Evolutionary conservation across 495 filamentous ascomycete genomes (phyloP).

Genomic region (Darksidea phi): DNA sequence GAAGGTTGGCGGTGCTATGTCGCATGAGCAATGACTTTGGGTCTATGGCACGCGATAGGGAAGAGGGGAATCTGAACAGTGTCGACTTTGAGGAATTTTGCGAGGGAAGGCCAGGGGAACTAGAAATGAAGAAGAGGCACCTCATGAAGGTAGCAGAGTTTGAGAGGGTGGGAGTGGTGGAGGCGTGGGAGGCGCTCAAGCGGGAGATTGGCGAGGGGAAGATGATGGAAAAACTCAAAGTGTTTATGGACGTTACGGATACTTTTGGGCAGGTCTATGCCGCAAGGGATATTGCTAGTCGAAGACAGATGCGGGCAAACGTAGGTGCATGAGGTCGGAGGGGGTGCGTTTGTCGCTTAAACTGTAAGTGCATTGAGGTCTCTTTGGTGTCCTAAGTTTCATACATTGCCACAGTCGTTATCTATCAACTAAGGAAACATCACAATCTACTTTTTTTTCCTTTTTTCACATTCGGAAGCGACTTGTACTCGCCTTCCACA

Average conservation of each 20-base stretch:
- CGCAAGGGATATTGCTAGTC: constrained; percentile 26
- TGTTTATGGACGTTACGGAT: constrained; percentile 44
- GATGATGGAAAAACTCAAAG: neutral
- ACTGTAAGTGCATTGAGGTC: too few relatives aligned
- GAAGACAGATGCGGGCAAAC: neutral
- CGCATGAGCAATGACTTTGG: constrained; percentile 49
- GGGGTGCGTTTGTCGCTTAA: too few relatives aligned
- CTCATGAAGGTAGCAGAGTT: neutral
- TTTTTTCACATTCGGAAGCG: too few relatives aligned
- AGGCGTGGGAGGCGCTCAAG: neutral
- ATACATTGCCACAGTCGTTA: too few relatives aligned
- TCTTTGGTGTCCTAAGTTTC: too few relatives aligned
- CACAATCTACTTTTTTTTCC: too few relatives aligned
- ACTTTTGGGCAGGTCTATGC: constrained; percentile 46
- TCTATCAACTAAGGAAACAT: too few relatives aligned
- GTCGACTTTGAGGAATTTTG: constrained; percentile 26
- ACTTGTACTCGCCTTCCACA: too few relatives aligned
- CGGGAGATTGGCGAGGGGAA: neutral
- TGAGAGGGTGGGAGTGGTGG: neutral
- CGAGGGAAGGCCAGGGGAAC: neutral
- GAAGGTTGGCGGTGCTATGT: constrained; percentile 43
- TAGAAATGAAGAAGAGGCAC: neutral
- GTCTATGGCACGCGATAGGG: constrained; percentile 38
- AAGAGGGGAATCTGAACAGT: constrained; percentile 46
- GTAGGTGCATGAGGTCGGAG: too few relatives aligned